Evolutionary conservation across 306 rosid genomes (phyloP).

Genomic region (Citrullus mucosospermus): DNA sequence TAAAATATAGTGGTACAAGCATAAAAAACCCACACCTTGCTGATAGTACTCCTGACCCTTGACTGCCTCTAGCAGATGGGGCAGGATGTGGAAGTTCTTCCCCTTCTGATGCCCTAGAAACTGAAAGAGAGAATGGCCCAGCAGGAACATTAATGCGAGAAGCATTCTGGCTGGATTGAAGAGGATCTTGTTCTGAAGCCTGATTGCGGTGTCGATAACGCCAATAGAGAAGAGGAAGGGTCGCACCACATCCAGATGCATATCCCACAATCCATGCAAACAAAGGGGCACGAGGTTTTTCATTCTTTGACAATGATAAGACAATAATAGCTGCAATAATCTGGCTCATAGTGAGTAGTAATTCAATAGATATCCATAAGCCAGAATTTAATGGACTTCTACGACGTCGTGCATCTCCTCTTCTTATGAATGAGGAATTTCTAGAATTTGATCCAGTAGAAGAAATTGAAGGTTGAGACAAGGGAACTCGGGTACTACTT

Average conservation of each 20-base stretch:
- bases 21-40: slow-evolving; percentile 50
- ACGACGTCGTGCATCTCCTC: slow-evolving; percentile 64
- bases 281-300: slow-evolving; percentile 71
- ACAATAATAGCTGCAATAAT: slow-evolving; percentile 72
- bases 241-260: slow-evolving; percentile 87
- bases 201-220: slow-evolving; percentile 71
- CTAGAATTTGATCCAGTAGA: slow-evolving; percentile 49
- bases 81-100: slow-evolving; percentile 43
- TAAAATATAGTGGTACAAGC: not conserved
- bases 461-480: slow-evolving; percentile 30
- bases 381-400: slow-evolving; percentile 91
- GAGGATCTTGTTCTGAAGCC: slow-evolving; percentile 49
- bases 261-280: slow-evolving; percentile 83
- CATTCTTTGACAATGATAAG: slow-evolving; percentile 67
- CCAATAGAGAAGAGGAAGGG: slow-evolving; percentile 90
- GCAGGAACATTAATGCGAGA: slow-evolving; percentile 60
- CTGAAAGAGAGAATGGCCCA: slow-evolving; percentile 48
- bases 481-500: slow-evolving; percentile 19
- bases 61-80: slow-evolving; percentile 38
- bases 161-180: slow-evolving; percentile 64
- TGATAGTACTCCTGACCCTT: slow-evolving; percentile 32
- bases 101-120: slow-evolving; percentile 54
- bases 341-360: slow-evolving; percentile 69
- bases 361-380: slow-evolving; percentile 83
- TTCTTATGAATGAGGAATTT: slow-evolving; percentile 43